Conservation (phyloP, 2,329 filamentous ascomycete species). For the Aaosphaeria pasadenensis region DNA sequence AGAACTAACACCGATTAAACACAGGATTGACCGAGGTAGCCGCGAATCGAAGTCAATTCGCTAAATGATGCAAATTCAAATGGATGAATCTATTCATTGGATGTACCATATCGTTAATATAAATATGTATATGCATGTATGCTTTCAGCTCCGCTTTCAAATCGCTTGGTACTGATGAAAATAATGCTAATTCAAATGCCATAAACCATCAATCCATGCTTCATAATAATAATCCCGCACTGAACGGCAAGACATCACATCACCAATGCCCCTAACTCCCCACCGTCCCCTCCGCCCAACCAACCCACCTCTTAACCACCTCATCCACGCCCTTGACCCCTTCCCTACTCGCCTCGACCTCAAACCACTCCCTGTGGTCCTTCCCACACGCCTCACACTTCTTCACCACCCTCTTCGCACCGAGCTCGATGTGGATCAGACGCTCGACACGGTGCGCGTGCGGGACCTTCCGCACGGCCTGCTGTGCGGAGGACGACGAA, state of each 20-base stretch:
- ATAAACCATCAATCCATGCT: no score
- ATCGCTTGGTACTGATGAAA: no score
- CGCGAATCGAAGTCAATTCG: no score
- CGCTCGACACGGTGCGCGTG: slow-evolving; percentile 86
- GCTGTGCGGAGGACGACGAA: not conserved
- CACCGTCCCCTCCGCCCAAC: slow-evolving; percentile 64
- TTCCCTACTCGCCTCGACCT: slow-evolving; percentile 71
- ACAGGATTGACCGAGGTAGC: no score
- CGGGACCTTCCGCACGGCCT: slow-evolving; percentile 65
- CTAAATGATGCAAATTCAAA: no score
- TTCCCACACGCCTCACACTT: slow-evolving; percentile 76
- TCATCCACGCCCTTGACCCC: slow-evolving; percentile 69
- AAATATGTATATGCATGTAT: no score
- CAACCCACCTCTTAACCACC: slow-evolving; percentile 79
- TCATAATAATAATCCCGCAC: no score
- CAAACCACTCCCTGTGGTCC: slow-evolving; percentile 93
- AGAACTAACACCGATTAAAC: no score
- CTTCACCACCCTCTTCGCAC: slow-evolving; percentile 54
- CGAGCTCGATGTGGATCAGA: slow-evolving; percentile 86
- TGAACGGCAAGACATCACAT: not conserved
- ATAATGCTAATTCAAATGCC: no score
- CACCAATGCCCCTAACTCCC: not conserved
- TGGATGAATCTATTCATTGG: no score
- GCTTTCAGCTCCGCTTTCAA: no score
- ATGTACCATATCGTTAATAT: no score